Evolutionary conservation across 1,284 basidiomycete genomes (phyloP).

Genomic region (Marasmius fiardii): DNA sequence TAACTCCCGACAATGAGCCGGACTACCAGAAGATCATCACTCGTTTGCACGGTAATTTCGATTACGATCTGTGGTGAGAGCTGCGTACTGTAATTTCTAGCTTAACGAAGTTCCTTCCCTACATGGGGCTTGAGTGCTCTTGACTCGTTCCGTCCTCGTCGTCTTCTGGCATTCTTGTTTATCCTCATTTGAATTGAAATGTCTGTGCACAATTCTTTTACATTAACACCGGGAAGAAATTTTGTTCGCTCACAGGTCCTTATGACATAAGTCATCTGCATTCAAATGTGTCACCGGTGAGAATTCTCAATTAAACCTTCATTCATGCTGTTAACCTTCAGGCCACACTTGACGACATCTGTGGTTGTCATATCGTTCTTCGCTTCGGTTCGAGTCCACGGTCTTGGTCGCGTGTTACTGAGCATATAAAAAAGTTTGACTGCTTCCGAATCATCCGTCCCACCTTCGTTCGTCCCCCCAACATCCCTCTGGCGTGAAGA

Average conservation of each 20-base stretch:
- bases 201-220: no score
- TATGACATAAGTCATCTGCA: not conserved
- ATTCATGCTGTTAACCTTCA: not conserved
- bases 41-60: conserved; percentile 67
- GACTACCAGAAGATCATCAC: conserved; percentile 71
- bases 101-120: not conserved
- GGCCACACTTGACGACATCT: not conserved
- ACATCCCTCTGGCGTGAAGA: conserved; percentile 16
- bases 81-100: not conserved
- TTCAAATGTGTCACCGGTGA: not conserved
- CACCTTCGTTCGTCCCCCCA: conserved; percentile 11
- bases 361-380: not conserved
- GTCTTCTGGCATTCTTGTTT: not conserved
- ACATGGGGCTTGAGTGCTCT: not conserved
- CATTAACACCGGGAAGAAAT: no score
- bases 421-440: not conserved
- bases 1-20: conserved; percentile 78
- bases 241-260: no score
- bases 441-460: not conserved
- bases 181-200: not conserved
- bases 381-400: not conserved
- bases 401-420: not conserved
- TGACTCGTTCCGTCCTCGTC: not conserved
- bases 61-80: conserved; percentile 53
- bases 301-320: not conserved